These are phyloP conservation scores for Umbelopsis sp. DNA, from an alignment of 371 early-diverging fungal genomes.

Conservation along the genomic window DNA sequence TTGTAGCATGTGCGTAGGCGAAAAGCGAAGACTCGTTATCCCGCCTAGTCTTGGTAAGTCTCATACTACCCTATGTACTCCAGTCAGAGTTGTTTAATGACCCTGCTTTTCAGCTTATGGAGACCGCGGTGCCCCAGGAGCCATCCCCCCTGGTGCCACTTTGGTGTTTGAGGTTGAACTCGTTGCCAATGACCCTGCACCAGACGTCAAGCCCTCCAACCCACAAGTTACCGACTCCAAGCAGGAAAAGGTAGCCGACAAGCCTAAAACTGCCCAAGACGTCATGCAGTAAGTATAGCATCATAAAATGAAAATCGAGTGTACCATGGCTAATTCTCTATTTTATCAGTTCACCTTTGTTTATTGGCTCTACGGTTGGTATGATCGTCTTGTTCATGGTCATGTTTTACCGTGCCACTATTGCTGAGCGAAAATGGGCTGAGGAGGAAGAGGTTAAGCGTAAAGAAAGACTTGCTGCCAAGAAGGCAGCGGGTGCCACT, in stretches of 20 bases:
- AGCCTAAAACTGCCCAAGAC: not conserved
- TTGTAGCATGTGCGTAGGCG: slow-evolving; percentile 82
- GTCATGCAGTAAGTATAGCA: slow-evolving; percentile 10
- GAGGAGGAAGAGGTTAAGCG: not conserved
- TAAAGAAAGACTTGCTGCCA: slow-evolving; percentile 2
- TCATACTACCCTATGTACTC: not conserved
- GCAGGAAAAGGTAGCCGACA: not conserved
- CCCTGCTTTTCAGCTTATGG: slow-evolving; percentile 48
- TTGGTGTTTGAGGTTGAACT: slow-evolving; percentile 73
- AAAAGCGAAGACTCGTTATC: slow-evolving; percentile 81
- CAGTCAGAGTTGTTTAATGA: not conserved
- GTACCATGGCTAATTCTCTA: not conserved
- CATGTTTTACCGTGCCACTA: not conserved
- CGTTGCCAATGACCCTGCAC: slow-evolving; percentile 49
- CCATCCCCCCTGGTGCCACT: slow-evolving; percentile 63
- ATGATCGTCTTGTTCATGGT: slow-evolving; percentile 28
- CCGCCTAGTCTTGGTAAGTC: slow-evolving; percentile 68
- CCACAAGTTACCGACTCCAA: not conserved
- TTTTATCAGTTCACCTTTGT: slow-evolving; percentile 20
- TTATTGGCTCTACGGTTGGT: slow-evolving; percentile 30
- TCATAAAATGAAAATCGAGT: not conserved
- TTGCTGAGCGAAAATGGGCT: not conserved
- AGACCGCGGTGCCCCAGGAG: slow-evolving; percentile 55
- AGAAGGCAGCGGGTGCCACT: not conserved
- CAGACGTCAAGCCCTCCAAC: not conserved